These are phyloP conservation scores for Globisporangium polare DNA, from an alignment of 352 stramenopile genomes.

Conservation along the genomic window DNA sequence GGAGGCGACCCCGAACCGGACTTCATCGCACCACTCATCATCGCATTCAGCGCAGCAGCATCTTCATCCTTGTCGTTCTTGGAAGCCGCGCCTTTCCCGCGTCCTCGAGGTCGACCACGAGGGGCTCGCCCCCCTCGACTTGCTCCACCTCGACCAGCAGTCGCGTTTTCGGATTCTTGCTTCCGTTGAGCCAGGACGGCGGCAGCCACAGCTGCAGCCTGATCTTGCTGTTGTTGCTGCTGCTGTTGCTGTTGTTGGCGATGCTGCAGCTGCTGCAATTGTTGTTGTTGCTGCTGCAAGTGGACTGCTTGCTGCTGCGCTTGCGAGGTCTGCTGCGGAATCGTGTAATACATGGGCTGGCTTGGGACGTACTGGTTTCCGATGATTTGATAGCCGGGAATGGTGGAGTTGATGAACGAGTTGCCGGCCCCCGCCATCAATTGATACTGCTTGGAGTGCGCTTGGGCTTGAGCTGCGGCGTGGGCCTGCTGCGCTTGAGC, in stretches of 20 bases:
- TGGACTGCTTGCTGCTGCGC: conserved; percentile 29
- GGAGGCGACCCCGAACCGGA: conserved; percentile 21
- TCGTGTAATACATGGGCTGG: conserved; percentile 57
- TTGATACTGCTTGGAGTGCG: conserved; percentile 64
- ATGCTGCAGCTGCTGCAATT: conserved; percentile 17
- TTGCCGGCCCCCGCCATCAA: conserved; percentile 38
- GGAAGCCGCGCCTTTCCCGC: conserved; percentile 8
- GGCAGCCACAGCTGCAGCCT: conserved; percentile 15
- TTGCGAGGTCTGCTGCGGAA: conserved; percentile 35
- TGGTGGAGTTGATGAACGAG: conserved; percentile 42
- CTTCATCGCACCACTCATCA: conserved; percentile 24
- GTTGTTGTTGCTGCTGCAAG: conserved; percentile 33
- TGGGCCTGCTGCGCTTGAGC: conserved; percentile 21
- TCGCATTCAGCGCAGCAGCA: conserved; percentile 7
- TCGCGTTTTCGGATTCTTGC: conserved; percentile 9
- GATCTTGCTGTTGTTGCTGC: conserved; percentile 23
- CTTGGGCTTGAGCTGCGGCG: conserved; percentile 27
- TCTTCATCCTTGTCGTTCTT: conserved; percentile 27
- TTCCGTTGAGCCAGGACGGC: conserved; percentile 12
- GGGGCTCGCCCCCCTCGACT: conserved; percentile 4
- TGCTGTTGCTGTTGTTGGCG: conserved; percentile 45
- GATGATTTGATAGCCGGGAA: conserved; percentile 62
- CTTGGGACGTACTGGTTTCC: conserved; percentile 58
- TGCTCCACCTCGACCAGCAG: conserved; percentile 6
- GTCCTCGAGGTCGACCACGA: conserved; percentile 15